phyloP scores from a whole-genome alignment of 2,329 filamentous ascomycete genomes.

The Cercospora brassicicola region DNA sequence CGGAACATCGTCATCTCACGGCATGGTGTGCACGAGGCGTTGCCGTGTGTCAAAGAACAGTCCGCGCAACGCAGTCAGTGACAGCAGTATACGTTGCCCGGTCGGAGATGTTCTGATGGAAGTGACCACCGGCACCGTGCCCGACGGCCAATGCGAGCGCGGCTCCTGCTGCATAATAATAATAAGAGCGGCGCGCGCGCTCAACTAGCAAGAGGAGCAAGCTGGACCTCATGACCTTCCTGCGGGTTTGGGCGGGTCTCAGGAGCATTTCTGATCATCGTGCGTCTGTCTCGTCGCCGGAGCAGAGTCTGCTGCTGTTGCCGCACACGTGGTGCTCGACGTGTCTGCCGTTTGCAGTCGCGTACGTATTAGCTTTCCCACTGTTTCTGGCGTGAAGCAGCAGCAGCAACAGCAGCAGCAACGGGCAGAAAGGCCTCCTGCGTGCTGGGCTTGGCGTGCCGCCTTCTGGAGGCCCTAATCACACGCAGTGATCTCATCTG shows the following conservation, averaged over 20 bases:
- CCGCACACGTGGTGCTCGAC: constrained; percentile 71
- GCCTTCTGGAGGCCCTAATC: constrained; percentile 2
- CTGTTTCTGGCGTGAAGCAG: neutral
- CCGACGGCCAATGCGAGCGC: neutral
- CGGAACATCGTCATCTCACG: neutral
- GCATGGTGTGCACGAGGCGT: neutral
- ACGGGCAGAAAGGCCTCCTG: neutral
- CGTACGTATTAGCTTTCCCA: neutral
- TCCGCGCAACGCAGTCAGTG: neutral
- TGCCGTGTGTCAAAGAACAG: neutral
- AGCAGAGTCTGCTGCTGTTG: neutral
- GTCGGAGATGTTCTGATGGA: neutral
- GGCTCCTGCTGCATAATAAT: neutral
- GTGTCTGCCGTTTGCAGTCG: neutral
- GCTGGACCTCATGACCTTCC: neutral
- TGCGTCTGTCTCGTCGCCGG: neutral
- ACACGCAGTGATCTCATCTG: neutral
- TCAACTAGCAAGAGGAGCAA: neutral
- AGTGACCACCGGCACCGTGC: neutral
- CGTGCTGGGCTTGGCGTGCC: neutral
- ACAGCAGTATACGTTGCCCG: neutral
- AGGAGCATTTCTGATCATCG: neutral
- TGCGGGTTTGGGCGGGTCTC: neutral
- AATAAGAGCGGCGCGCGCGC: neutral
- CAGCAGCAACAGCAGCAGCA: neutral